A percentile compares a stretch with the other conserved stretches of the same genome.
phyloP scores from a whole-genome alignment of 352 stramenopile genomes.

The Globisporangium cystogenes region DNA sequence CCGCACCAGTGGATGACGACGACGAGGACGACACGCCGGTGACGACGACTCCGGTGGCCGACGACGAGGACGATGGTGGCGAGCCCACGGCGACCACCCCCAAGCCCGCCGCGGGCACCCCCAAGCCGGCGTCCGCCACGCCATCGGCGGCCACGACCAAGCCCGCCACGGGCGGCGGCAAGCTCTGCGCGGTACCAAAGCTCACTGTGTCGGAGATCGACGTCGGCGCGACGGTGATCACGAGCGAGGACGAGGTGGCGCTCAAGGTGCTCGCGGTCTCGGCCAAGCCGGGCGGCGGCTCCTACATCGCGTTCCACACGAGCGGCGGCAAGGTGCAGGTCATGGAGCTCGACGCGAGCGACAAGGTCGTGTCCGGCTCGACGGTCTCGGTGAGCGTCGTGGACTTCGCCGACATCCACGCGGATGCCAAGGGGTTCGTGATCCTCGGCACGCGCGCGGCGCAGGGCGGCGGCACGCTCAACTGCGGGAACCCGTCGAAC shows the following conservation, averaged over 20 bases:
- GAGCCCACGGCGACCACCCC: background rate
- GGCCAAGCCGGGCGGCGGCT: conserved; percentile 34
- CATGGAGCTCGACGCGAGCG: conserved; percentile 35
- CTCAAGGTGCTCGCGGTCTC: conserved; percentile 46
- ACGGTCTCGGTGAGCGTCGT: conserved; percentile 29
- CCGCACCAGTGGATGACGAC: background rate
- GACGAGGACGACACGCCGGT: conserved; percentile 3
- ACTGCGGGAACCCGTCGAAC: conserved; percentile 53
- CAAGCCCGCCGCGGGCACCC: background rate
- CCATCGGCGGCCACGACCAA: conserved; percentile 6
- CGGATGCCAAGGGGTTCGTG: conserved; percentile 49
- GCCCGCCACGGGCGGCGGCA: conserved; percentile 13
- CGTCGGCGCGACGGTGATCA: conserved; percentile 24
- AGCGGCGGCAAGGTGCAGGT: conserved; percentile 34
- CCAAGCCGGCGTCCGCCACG: background rate
- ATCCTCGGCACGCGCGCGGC: conserved; percentile 42
- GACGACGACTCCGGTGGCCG: background rate
- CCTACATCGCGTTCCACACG: conserved; percentile 46
- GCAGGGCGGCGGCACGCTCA: conserved; percentile 44
- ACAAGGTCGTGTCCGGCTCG: conserved; percentile 34
- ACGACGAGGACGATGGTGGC: background rate
- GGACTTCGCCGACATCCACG: conserved; percentile 55
- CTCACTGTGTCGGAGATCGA: conserved; percentile 35
- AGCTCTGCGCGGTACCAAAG: conserved; percentile 37
- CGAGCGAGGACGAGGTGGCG: conserved; percentile 43